These are phyloP conservation scores for Cladophialophora immunda DNA, from an alignment of 2,329 filamentous ascomycete genomes.

Conservation along the genomic window DNA sequence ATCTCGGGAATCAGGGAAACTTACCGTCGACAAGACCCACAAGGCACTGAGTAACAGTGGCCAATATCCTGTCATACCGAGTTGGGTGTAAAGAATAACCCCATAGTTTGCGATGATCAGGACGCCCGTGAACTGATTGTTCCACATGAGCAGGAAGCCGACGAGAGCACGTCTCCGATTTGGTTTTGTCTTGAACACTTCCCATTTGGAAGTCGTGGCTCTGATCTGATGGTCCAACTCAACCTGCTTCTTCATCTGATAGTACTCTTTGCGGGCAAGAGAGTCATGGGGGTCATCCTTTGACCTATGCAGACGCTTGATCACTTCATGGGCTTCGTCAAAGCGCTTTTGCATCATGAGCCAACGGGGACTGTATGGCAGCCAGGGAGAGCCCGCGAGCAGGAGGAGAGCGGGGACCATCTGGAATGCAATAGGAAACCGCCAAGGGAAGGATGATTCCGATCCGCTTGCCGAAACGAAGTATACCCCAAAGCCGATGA, in stretches of 20 bases:
- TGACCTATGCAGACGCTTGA: constrained; percentile 55
- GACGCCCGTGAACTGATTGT: constrained; percentile 49
- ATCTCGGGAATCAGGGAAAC: neutral
- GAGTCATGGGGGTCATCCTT: constrained; percentile 50
- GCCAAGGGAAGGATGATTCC: constrained; percentile 44
- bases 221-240: constrained; percentile 50
- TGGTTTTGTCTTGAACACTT: constrained; percentile 53
- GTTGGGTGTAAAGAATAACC: constrained; percentile 49
- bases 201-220: constrained; percentile 47
- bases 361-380: constrained; percentile 62
- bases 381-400: constrained; percentile 48
- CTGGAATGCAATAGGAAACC: constrained; percentile 53
- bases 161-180: constrained; percentile 53
- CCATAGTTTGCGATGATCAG: constrained; percentile 52
- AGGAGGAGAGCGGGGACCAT: constrained; percentile 52
- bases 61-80: constrained; percentile 50
- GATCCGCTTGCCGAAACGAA: constrained; percentile 37
- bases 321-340: constrained; percentile 53
- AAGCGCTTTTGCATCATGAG: constrained; percentile 53
- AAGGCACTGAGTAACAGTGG: constrained; percentile 55
- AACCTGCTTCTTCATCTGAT: constrained; percentile 55
- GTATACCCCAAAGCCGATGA: constrained; percentile 39
- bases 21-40: constrained; percentile 52
- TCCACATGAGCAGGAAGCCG: constrained; percentile 52
- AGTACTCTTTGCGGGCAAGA: constrained; percentile 52